Evolutionary conservation across 2,329 filamentous ascomycete species (phyloP), one percentile per base, ranked within the genome.

Genomic region (Hymenoscyphus scutula): DNA sequence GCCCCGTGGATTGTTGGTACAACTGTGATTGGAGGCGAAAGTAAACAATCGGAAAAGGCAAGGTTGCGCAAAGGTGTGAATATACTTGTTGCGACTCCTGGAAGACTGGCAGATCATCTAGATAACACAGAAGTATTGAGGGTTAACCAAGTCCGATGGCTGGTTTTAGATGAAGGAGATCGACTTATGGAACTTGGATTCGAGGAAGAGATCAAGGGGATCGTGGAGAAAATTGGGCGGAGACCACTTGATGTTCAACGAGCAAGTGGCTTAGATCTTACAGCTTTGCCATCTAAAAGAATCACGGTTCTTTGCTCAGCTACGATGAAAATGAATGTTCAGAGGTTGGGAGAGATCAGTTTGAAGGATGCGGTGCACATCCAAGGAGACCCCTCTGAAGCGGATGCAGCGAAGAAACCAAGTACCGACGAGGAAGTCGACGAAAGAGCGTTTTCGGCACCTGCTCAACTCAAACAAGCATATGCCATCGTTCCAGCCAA

Each of bases 151-250:
- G 94, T 97, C 4, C 84, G 94, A 64, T 99, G 95, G 95, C 79
- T 99, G 27, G 88, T 99, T 1, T 82, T 99, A 5, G 95, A 99
- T 71, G 95, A 99, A 77, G 95, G 95, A 32, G 95, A 99, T 81
- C 85, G 95, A n/a, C 80, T 99, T 74, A 97, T 99, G 94, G 95
- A 99, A 73, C 83, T 98, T 72, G 95, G 95, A 0, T 99, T 99
- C 69, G 95, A 98, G 76, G 88, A 97, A 60, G 94, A 98, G 72
- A 85, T 99, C 64, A 90, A 91, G 73, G 90, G 89, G 64, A 94
- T 97, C 67, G 90, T 99, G 17, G 82, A 86, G 61, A 89, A 89
- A 65, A 84, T 98, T 61, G 88, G 92, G 65, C 78, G 87, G 53
- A 83, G 89, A 61, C 77, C 80, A 32, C 74, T 89, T 23, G 80